These are phyloP conservation scores for Metschnikowia gelsemii DNA, from an alignment of 805 yeast genomes.

Conservation along the genomic window DNA sequence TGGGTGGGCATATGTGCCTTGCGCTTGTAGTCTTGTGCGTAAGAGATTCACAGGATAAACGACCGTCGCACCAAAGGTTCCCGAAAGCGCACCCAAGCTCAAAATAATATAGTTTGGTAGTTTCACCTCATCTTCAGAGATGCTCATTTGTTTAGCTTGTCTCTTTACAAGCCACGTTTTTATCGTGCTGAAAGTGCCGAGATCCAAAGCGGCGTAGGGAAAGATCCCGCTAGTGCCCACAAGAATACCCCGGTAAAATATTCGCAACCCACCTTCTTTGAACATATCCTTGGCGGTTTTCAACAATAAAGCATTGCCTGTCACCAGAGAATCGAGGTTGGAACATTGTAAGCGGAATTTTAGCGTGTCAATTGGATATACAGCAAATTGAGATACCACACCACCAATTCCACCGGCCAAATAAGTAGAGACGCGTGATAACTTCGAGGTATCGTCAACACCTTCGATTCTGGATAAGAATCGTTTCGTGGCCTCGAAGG, in stretches of 20 bases:
- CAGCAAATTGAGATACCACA: slow-evolving; percentile 86
- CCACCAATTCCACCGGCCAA: slow-evolving; percentile 97
- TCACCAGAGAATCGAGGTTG: slow-evolving; percentile 58
- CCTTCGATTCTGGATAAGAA: slow-evolving; percentile 75
- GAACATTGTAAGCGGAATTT: slow-evolving; percentile 95
- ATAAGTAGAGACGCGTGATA: slow-evolving; percentile 78
- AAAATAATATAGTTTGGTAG: slow-evolving; percentile 79
- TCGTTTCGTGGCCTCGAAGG: slow-evolving; percentile 84
- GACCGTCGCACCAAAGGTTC: slow-evolving; percentile 91
- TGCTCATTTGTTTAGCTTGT: slow-evolving; percentile 53
- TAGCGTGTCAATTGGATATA: slow-evolving; percentile 92
- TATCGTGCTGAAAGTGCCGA: slow-evolving; percentile 88
- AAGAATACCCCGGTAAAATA: slow-evolving; percentile 82
- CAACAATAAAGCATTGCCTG: slow-evolving; percentile 60
- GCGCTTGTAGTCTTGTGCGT: slow-evolving; percentile 95
- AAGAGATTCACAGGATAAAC: slow-evolving; percentile 92
- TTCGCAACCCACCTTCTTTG: slow-evolving; percentile 69
- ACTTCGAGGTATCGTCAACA: slow-evolving; percentile 60
- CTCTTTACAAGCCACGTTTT: slow-evolving; percentile 70
- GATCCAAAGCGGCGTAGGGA: slow-evolving; percentile 94
- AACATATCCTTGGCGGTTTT: slow-evolving; percentile 77
- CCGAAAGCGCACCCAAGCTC: slow-evolving; percentile 92
- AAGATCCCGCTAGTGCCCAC: slow-evolving; percentile 96
- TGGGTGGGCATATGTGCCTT: slow-evolving; percentile 96
- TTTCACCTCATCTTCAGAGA: slow-evolving; percentile 57